phyloP scores from a whole-genome alignment of 495 filamentous ascomycete genomes.

The Pseudoneurospora amorphoporcata region DNA sequence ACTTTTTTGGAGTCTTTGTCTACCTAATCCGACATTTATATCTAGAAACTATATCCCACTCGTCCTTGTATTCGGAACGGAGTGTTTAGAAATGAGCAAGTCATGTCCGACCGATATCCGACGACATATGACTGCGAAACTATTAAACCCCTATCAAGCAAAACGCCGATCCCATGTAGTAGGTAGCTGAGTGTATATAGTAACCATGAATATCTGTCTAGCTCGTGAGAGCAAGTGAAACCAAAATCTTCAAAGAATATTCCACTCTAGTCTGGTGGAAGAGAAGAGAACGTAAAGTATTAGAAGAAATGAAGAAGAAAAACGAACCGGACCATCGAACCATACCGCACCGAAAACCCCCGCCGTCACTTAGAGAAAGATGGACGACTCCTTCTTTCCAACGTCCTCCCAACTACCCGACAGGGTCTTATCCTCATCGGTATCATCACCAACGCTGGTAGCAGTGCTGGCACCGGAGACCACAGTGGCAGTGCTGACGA shows the following conservation, averaged over 20 bases:
- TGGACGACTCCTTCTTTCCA: not conserved
- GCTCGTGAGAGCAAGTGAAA: not conserved
- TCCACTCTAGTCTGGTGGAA: not conserved
- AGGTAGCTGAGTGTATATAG: not conserved
- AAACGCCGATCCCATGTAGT: not conserved
- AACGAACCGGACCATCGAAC: not conserved
- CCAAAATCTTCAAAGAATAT: not conserved
- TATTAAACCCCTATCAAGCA: not conserved
- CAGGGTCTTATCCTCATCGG: not conserved
- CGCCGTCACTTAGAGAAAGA: not conserved
- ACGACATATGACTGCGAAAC: not conserved
- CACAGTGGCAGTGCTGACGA: not conserved
- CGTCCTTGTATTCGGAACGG: not conserved
- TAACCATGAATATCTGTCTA: not conserved
- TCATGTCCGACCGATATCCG: not conserved
- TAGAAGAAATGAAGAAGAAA: not conserved
- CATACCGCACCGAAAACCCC: not conserved
- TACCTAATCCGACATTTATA: not conserved
- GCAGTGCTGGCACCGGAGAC: not conserved
- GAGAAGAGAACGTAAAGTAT: not conserved
- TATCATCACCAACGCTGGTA: not conserved
- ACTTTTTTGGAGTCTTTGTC: not conserved
- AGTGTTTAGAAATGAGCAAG: not conserved
- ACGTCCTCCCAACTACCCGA: not conserved
- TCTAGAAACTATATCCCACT: not conserved